These are phyloP conservation scores for Alternaria sp. DNA, from an alignment of 2,329 filamentous ascomycete genomes.

Conservation along the genomic window DNA sequence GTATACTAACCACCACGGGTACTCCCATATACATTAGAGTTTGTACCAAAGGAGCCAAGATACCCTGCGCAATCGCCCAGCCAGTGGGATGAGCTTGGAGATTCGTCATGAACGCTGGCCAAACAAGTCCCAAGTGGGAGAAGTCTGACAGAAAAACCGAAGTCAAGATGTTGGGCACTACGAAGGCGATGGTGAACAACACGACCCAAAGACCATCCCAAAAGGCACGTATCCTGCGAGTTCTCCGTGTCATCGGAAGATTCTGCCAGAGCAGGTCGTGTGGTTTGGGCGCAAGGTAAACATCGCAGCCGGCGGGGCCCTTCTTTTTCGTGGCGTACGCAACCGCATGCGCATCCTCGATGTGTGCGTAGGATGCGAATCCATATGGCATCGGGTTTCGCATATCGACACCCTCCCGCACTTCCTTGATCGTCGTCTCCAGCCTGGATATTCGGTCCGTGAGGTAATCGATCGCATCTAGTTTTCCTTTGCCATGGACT, in stretches of 20 bases:
- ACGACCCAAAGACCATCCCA: constrained; percentile 85
- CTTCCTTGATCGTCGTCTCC: constrained; percentile 82
- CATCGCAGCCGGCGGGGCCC: constrained; percentile 75
- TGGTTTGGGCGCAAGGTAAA: constrained; percentile 81
- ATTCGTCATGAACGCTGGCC: constrained; percentile 75
- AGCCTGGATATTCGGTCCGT: constrained; percentile 82
- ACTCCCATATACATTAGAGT: constrained; percentile 85
- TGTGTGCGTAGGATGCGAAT: constrained; percentile 89
- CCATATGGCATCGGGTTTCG: constrained; percentile 89
- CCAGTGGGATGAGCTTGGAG: constrained; percentile 66
- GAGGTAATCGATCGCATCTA: constrained; percentile 94
- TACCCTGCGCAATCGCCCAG: constrained; percentile 92
- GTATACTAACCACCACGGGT: constrained; percentile 66
- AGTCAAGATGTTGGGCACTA: constrained; percentile 90
- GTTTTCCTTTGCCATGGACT: constrained; percentile 71
- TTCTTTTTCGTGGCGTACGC: constrained; percentile 82
- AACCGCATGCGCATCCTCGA: constrained; percentile 81
- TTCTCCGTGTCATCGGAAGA: constrained; percentile 72
- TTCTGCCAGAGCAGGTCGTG: constrained; percentile 97
- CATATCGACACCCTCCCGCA: constrained; percentile 82
- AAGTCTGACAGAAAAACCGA: constrained; percentile 91
- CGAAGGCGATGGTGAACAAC: constrained; percentile 81
- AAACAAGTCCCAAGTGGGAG: constrained; percentile 78
- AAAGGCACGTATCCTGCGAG: constrained; percentile 73
- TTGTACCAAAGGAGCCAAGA: constrained; percentile 83